phyloP scores from a whole-genome alignment of 176 grass and related monocot species.

The Raddia guianensis region DNA sequence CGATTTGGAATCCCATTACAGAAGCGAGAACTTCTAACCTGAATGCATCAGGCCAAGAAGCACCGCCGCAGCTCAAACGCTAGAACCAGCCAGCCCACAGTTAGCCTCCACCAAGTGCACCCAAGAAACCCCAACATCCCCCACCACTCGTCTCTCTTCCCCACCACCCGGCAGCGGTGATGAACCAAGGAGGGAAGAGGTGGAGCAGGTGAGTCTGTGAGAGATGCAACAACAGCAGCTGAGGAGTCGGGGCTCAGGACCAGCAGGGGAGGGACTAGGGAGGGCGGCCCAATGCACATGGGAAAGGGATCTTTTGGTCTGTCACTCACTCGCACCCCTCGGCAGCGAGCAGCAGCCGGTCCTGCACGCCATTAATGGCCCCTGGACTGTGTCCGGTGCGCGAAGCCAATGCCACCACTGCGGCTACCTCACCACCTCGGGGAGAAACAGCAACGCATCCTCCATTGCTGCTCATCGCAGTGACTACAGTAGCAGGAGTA shows the following conservation, averaged over 20 bases:
- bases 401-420: conserved; percentile 4
- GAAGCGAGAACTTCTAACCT: conserved; percentile 14
- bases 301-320: conserved; percentile 30
- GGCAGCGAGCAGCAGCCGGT: background rate
- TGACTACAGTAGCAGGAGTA: background rate
- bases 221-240: too few species aligned
- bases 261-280: background rate
- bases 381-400: background rate
- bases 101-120: conserved; percentile 6
- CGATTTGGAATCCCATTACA: background rate
- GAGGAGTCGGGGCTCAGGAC: background rate
- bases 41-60: background rate
- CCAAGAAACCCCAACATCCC: background rate
- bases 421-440: background rate
- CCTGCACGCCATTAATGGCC: conserved; percentile 18
- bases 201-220: conserved; percentile 21
- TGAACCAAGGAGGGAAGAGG: conserved; percentile 13
- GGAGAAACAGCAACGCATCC: background rate
- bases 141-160: background rate
- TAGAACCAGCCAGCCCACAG: background rate
- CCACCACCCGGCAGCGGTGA: background rate
- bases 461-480: background rate
- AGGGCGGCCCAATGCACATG: background rate
- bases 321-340: background rate
- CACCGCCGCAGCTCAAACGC: background rate